A percentile compares a stretch with the other conserved stretches of the same genome.
Conservation (phyloP, 140 eudicot genomes). For the Senecio squalidus region DNA sequence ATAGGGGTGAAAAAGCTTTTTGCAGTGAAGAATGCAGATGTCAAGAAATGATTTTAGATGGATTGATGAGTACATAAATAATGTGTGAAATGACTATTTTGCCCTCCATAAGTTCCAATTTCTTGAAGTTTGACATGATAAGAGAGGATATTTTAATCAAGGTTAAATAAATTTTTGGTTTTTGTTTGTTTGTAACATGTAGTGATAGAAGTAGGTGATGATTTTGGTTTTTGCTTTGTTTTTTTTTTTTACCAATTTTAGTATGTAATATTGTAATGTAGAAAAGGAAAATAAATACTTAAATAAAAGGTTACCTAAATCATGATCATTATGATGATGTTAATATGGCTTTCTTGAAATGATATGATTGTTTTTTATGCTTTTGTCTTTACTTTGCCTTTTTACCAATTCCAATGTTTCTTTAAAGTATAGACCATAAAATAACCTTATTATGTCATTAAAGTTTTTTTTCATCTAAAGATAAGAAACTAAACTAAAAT, state of each 20-base stretch:
- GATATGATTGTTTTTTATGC: conserved; percentile 16
- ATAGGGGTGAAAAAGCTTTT: conserved; percentile 79
- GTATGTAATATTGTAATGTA: conserved; percentile 16
- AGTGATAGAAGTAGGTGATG: conserved; percentile 24
- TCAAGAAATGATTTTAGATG: conserved; percentile 66
- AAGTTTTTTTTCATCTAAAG: no score
- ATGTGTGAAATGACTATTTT: conserved; percentile 13
- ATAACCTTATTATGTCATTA: no score
- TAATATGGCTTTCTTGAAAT: conserved; percentile 14
- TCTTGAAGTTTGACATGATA: conserved; percentile 19
- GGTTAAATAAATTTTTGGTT: conserved; percentile 13
- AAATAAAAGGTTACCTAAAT: conserved; percentile 6
- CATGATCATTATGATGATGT: no score
- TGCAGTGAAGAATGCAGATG: conserved; percentile 78
- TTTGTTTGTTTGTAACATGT: conserved; percentile 29
- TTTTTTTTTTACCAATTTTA: conserved; percentile 12
- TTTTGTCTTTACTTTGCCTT: conserved; percentile 19
- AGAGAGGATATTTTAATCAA: conserved; percentile 13
- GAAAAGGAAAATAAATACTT: conserved; percentile 6
- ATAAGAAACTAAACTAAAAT: no score
- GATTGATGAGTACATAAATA: conserved; percentile 27
- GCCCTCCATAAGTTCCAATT: conserved; percentile 4
- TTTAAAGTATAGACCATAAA: no score
- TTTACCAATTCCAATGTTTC: conserved; percentile 14
- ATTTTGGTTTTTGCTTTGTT: conserved; percentile 27